These are phyloP conservation scores for Strobilomyces echinocephalus DNA, from an alignment of 768 basidiomycete species.

Conservation along the genomic window DNA sequence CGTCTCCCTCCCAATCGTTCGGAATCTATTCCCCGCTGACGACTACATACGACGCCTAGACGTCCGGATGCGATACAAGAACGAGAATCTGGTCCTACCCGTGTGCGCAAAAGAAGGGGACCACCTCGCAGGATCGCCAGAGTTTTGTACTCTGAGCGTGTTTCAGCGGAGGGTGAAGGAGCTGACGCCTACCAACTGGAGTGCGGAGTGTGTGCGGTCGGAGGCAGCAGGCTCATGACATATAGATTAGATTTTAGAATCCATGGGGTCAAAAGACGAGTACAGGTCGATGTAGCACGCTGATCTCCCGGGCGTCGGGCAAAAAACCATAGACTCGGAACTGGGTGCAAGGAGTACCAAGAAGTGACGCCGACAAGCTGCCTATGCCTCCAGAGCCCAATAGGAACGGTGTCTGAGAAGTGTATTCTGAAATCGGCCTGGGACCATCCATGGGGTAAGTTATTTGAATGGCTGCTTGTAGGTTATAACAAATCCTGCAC, in stretches of 20 bases:
- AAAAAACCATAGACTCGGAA: too few species aligned
- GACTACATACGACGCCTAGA: slow-evolving; percentile 30
- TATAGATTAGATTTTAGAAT: background rate
- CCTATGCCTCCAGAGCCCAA: too few species aligned
- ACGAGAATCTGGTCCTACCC: slow-evolving; percentile 57
- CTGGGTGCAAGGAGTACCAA: too few species aligned
- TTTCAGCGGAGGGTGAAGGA: slow-evolving; percentile 60
- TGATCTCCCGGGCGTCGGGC: too few species aligned
- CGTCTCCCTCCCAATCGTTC: slow-evolving; percentile 7
- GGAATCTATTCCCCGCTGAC: background rate
- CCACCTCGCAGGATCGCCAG: slow-evolving; percentile 64
- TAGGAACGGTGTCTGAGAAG: too few species aligned
- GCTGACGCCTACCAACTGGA: slow-evolving; percentile 65
- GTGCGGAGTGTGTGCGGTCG: slow-evolving; percentile 54
- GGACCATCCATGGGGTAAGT: too few species aligned
- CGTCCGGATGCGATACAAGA: slow-evolving; percentile 76
- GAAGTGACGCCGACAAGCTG: too few species aligned
- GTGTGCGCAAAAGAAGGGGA: slow-evolving; percentile 61
- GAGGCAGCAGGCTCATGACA: slow-evolving; percentile 5
- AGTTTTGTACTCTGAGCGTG: slow-evolving; percentile 65
- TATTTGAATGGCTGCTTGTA: too few species aligned
- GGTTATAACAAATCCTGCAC: too few species aligned
- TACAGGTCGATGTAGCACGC: too few species aligned
- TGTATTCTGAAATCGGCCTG: too few species aligned
- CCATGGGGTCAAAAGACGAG: too few species aligned